Evolutionary conservation across 768 basidiomycete genomes (phyloP), one percentile per base, ranked within the genome.

Genomic region (Flagelloscypha sp.): DNA sequence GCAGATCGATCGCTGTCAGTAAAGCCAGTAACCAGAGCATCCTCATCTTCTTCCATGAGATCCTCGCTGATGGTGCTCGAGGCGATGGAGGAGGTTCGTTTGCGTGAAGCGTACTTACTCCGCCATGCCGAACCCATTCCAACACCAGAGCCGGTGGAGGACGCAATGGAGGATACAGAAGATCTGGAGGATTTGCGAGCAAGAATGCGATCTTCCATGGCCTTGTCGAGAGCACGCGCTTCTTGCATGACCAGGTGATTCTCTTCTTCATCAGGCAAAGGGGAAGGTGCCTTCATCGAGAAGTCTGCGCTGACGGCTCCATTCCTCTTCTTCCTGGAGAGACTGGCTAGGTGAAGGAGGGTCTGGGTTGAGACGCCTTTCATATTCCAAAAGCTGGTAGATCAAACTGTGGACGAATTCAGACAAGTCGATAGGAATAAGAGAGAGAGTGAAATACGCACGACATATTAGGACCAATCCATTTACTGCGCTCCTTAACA

Each of bases 401-500:
- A 93, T 90, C 55, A 93, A 77, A 39, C 88, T 89, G 48, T 46
- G 41, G 25, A 45, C 37, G 30, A 47, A 39, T 47, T 48, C 42
- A 42, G 40, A 52, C n/a, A 22, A 19, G 21, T 18, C 18, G 18
- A 39, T 36, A 30, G 34, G 30, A 31, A 43, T 31, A 37, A 34
- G 33, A 30, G 42, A 48, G 38, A 49, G 47, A 40, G 23, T 11
- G 29, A 30, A 36, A 27, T 24, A 79, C 87, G 59, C 64, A 89
- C 84, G 86, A 89, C 79, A 94, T 93, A 58, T 94, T 94, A 36
- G 90, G 90, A 13, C 90, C 85, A 39, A 88, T 74, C 65, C 80
- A 82, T 57, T 74, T 78, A 55, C 84, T 87, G 64, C 86, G 90
- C 52, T 80, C 73, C 58, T 93, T 92, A 27, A 93, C 89, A 60